Evolutionary conservation across 1,139 yeast species (phyloP), one percentile per base, ranked within the genome.

Genomic region (Lodderomyces elongisporus): DNA sequence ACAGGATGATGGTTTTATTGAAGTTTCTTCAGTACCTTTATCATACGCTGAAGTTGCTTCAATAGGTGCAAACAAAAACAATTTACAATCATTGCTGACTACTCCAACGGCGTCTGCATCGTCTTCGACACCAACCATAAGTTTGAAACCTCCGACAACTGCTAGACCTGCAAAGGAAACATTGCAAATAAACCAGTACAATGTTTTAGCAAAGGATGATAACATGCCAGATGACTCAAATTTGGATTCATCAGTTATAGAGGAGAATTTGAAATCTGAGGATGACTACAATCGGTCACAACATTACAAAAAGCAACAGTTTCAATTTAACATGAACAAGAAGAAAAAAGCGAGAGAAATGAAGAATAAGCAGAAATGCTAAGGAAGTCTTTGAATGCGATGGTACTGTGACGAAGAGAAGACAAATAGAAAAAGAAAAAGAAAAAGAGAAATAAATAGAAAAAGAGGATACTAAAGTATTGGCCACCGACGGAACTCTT

Each of bases 21-120:
- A 62, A 30, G 64, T 68, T 35, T 56, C 57, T 36, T 51, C 48
- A 40, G 54, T 57, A 34, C 58, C 58, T 37, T 55, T 67, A 45
- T 58, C 68, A 17, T 68, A 67, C 38, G 74, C 74, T 12, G 73
- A 68, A 42, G 74, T 58, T 23, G 73, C 74, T 10, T 48, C 55
- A 17, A 42, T 65, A 42, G 52, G 58, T 24, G 44, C 45, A 35
- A 37, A 48, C 35, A 36, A 42, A 22, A 33, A 30, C 15, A 42
- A 34, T 26, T 30, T 9, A 15, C 31, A 21, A 15, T 20, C 12
- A 24, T 18, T 24, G 24, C 22, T 10, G 2, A 28, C n/a, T n/a
- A 28, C 4, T 22, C 14, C 18, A 20, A 25, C 24, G 15, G 22
- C 22, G 7, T 10, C 10, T n/a, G n/a, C n/a, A n/a, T n/a, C n/a